phyloP scores from a whole-genome alignment of 1,284 basidiomycete species.

The Vanrija sp. region DNA sequence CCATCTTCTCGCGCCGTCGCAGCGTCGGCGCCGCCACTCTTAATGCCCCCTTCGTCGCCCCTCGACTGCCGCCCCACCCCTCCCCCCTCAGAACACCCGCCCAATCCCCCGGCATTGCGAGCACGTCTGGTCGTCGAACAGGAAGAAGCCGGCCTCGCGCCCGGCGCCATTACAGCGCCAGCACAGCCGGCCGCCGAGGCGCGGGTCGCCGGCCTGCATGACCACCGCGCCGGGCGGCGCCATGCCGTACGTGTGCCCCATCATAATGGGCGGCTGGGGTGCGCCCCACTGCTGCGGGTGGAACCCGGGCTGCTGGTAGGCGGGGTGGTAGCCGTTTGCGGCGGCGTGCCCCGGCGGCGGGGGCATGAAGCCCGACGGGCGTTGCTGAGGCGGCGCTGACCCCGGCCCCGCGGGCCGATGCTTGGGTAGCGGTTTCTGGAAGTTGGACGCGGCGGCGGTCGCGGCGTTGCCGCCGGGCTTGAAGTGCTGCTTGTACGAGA shows the following conservation, averaged over 20 bases:
- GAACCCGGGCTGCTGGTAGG: background rate
- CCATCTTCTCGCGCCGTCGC: too few species aligned
- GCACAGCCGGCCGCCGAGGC: constrained; percentile 45
- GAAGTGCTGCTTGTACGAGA: constrained; percentile 33
- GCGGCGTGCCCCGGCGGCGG: constrained; percentile 2
- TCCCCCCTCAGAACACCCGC: constrained; percentile 24
- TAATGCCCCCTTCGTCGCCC: too few species aligned
- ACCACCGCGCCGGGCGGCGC: constrained; percentile 34
- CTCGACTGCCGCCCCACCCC: background rate
- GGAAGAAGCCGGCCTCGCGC: constrained; percentile 32
- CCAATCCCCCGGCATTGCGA: constrained; percentile 36
- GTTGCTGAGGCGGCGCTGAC: background rate
- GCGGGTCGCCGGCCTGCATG: constrained; percentile 40
- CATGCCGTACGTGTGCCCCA: constrained; percentile 3
- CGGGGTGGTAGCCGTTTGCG: background rate
- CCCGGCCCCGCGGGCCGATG: background rate
- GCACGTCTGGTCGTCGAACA: constrained; percentile 41
- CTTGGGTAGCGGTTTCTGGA: constrained; percentile 38
- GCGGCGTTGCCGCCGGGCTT: constrained; percentile 23
- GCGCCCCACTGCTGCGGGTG: constrained; percentile 10
- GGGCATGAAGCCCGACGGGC: background rate
- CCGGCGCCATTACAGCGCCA: constrained; percentile 38
- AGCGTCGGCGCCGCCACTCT: too few species aligned
- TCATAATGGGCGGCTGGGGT: constrained; percentile 12
- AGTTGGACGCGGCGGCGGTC: constrained; percentile 31